Evolutionary conservation across 139 green algal species (phyloP), one percentile per base, ranked within the genome.

Genomic region (Tetradesmus obliquus): DNA sequence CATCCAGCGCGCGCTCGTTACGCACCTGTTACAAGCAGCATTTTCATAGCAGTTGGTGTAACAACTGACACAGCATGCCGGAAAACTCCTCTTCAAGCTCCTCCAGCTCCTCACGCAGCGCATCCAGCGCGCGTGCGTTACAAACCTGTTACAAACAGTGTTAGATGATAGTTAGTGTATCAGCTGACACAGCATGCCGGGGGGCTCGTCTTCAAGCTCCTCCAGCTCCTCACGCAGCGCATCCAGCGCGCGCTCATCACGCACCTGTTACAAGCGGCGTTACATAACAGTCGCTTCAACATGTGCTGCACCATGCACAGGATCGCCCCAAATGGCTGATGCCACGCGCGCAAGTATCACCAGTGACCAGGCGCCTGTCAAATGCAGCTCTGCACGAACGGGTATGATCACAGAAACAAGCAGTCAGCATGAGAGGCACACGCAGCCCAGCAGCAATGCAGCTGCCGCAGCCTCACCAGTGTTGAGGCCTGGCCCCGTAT

Each of bases 161-260:
- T 45, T 45, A 45, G 32, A 45, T 45, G 32, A 45, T 45, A 45
- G 32, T 45, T 45, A 45, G 32, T 45, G 32, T 45, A 45, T 45
- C 32, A 45, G 32, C 32, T 45, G 32, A 45, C 32, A 45, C 32
- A 45, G 32, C 32, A 45, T 45, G 32, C 32, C 97, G 4, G 93
- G 93, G 20, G 99, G 92, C 82, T 91, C 76, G 88, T 99, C 97
- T n/a, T 99, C 97, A 81, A 98, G 57, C 53, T 97, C 96, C 81
- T 99, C 97, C 54, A 98, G 80, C 93, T 99, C 97, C 89, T 97
- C 95, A 15, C 82, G 74, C 82, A 98, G 86, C 80, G 92, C 92
- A 55, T 97, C 95, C 62, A 97, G 95, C 32, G 88, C 95, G 76
- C 88, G 88, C 88, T 93, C 86, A 79, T 95, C 94, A 69, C 93